Percentiles rank a stretch among this genome's conserved stretches.
Evolutionary conservation across 2,329 filamentous ascomycete genomes (phyloP).

Genomic region (Macrophomina pseudophaseolina): DNA sequence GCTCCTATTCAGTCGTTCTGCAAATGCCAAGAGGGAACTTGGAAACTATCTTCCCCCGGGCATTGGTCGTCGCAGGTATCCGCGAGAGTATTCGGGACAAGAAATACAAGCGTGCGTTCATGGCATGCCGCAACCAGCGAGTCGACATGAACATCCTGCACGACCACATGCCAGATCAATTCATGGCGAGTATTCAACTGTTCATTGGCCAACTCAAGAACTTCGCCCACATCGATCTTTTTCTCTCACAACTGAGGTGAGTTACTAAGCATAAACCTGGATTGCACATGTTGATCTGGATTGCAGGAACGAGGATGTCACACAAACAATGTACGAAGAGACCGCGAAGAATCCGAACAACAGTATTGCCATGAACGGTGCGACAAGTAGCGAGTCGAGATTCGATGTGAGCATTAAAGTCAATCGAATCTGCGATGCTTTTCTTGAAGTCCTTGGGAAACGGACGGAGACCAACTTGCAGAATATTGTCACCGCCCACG

Average conservation of each 20-base stretch:
- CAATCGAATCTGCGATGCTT: slow-evolving; percentile 85
- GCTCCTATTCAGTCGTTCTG: slow-evolving; percentile 81
- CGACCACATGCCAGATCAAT: slow-evolving; percentile 87
- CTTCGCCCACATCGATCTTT: slow-evolving; percentile 83
- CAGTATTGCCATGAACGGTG: slow-evolving; percentile 33
- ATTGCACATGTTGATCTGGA: slow-evolving; percentile 1
- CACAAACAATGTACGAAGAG: slow-evolving; percentile 90
- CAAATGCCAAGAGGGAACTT: slow-evolving; percentile 97
- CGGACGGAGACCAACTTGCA: slow-evolving; percentile 73
- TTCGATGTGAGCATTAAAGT: slow-evolving; percentile 65
- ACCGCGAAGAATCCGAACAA: slow-evolving; percentile 63
- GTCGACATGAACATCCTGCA: slow-evolving; percentile 98
- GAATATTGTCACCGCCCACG: slow-evolving; percentile 91
- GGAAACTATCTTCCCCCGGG: slow-evolving; percentile 91
- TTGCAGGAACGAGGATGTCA: slow-evolving; percentile 81
- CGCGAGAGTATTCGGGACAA: slow-evolving; percentile 78
- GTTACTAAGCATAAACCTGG: slow-evolving; percentile 31
- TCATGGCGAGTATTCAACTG: slow-evolving; percentile 73
- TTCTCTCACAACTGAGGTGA: slow-evolving; percentile 82
- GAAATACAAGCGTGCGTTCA: slow-evolving; percentile 83
- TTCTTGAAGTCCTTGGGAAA: slow-evolving; percentile 70
- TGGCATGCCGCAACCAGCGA: slow-evolving; percentile 86
- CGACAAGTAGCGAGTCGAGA: slow-evolving; percentile 28
- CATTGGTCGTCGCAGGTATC: slow-evolving; percentile 90
- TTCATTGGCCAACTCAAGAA: slow-evolving; percentile 87